Evolutionary conservation across 2,329 filamentous ascomycete genomes (phyloP), one percentile per base, ranked within the genome.

Genomic region (Aspergillus fijiensis): DNA sequence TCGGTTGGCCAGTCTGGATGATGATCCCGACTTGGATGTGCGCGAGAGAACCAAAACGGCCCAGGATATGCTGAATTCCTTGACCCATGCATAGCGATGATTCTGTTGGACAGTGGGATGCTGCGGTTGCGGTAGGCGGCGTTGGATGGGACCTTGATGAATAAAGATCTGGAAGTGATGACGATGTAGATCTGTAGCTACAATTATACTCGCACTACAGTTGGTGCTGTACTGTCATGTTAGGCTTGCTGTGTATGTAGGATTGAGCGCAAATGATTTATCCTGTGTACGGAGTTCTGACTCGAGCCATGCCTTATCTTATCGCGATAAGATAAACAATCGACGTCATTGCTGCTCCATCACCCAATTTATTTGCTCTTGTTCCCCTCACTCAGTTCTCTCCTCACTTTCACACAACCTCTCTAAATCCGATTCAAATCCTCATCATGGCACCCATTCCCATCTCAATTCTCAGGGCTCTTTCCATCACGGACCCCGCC

Each of bases 21-120:
- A 85, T 63, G 94, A 98, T 75, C 75, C 80, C 2, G 91, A 96
- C 70, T 75, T 95, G 59, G 91, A 96, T 74, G 90, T 96, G 23
- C 82, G 89, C 55, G 92, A 98, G 79, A 81, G 92, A 63, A 91
- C 91, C 1, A 96, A 93, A 79, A 88, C 86, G 49, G 92, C 91
- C 0, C 76, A 89, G 12, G 88, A 88, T 79, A 87, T 93, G 75
- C 85, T 95, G 76, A 86, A 70, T 56, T 60, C 64, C 25, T 60
- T 68, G 57, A 65, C 64, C 23, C 59, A 61, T 59, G 50, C 64
- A 62, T 65, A 68, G 62, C 63, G 60, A 52, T 61, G 57, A 14
- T 55, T 57, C 57, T 56, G 39, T 57, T 48, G 42, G 27, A 27
- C 9, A 29, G 47, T 21, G 39, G 39, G 39, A 19, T 5, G 12